Conservation (phyloP, 2,329 filamentous ascomycete species). For the Monosporascus sp. region DNA sequence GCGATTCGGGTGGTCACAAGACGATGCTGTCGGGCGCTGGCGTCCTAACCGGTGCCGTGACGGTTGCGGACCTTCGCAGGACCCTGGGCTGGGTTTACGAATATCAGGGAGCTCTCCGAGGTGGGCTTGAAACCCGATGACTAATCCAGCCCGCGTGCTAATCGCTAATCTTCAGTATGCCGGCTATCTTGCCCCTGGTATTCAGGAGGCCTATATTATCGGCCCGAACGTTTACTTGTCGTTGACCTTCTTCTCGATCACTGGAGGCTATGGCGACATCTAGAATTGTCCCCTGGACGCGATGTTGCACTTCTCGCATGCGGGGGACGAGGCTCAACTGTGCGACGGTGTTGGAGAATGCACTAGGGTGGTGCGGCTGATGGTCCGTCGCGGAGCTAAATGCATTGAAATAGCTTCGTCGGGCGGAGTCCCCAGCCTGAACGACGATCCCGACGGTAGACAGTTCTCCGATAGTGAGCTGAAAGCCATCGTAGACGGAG, state of each 20-base stretch:
- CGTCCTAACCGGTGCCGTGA: conserved; percentile 34
- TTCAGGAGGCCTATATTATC: conserved; percentile 38
- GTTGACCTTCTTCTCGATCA: conserved; percentile 38
- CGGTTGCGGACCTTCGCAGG: conserved; percentile 33
- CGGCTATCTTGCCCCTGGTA: conserved; percentile 36
- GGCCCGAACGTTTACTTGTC: conserved; percentile 46
- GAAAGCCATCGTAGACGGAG: conserved; percentile 38
- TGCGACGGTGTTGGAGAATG: conserved; percentile 44
- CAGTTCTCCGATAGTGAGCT: conserved; percentile 42
- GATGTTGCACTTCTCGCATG: conserved; percentile 26
- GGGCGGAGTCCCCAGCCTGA: conserved; percentile 38
- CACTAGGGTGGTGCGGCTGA: conserved; percentile 34
- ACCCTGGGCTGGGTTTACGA: conserved; percentile 45
- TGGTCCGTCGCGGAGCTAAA: conserved; percentile 40
- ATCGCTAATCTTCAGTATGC: conserved; percentile 24
- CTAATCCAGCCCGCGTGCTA: background rate
- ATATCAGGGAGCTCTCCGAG: conserved; percentile 43
- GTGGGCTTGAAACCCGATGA: background rate
- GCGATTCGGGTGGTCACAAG: conserved; percentile 14
- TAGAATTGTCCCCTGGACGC: conserved; percentile 31
- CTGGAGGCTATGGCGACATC: conserved; percentile 43
- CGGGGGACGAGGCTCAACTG: conserved; percentile 29
- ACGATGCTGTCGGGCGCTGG: conserved; percentile 17
- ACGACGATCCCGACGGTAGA: conserved; percentile 37
- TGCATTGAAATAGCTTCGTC: conserved; percentile 43